These are phyloP conservation scores for Boletellus deceptivus DNA, from an alignment of 1,284 basidiomycete species.

Conservation along the genomic window DNA sequence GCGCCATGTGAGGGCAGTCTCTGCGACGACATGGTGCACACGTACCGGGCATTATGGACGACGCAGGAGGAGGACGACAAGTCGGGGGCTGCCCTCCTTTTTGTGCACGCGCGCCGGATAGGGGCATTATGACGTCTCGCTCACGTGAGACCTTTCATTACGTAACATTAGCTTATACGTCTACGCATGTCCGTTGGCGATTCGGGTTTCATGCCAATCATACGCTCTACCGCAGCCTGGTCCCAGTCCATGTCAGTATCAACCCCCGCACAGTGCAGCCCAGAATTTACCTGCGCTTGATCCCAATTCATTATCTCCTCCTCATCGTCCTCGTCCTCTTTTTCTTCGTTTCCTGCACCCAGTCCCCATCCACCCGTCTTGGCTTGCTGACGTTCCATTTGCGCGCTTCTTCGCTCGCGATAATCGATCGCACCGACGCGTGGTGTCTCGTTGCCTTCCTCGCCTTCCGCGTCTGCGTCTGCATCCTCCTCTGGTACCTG, in stretches of 20 bases:
- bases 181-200: conserved; percentile 28
- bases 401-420: conserved; percentile 21
- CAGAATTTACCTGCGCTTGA: conserved; percentile 51
- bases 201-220: conserved; percentile 56
- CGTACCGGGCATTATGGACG: conserved; percentile 25
- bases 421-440: conserved; percentile 36
- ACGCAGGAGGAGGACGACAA: background rate
- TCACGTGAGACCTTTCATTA: conserved; percentile 20
- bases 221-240: conserved; percentile 58
- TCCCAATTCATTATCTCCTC: conserved; percentile 64
- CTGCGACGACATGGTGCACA: background rate
- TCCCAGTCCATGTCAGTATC: background rate
- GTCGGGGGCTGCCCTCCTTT: background rate
- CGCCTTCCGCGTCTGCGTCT: conserved; percentile 26
- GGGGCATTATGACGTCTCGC: conserved; percentile 21
- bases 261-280: background rate
- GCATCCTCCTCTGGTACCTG: conserved; percentile 13
- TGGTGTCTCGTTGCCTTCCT: conserved; percentile 56
- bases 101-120: conserved; percentile 3
- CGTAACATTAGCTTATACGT: conserved; percentile 18
- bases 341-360: conserved; percentile 54
- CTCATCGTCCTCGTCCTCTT: conserved; percentile 34
- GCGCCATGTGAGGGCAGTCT: background rate
- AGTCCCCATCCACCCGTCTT: conserved; percentile 67
- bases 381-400: conserved; percentile 28